Evolutionary conservation across 2,329 filamentous ascomycete species (phyloP), one percentile per base, ranked within the genome.

Genomic region (Colletotrichum kahawae): DNA sequence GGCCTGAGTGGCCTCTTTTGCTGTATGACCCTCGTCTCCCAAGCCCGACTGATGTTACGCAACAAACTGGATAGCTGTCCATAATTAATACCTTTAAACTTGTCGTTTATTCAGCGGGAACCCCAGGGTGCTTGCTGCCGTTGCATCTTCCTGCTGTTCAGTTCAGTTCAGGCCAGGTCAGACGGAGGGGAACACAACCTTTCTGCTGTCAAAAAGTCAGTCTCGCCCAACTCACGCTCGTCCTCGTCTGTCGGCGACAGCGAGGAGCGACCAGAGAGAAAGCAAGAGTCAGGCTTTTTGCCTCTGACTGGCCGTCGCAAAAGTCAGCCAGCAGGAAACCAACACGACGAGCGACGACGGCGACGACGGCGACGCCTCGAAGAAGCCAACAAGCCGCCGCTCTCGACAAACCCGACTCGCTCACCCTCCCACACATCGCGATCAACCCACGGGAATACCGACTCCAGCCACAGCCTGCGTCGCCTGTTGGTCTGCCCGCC

Each of bases 21-120:
- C 34, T 36, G 21, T 21, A n/a, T 48, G 24, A 51, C 38, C 43
- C 63, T 66, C 63, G 63, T 34, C 38, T 66, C 43, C 43, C 27
- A 31, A 31, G 21, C 27, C 43, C 54, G 68, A 64, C 48, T 43
- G 62, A 29, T 51, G 43, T 38, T 63, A 33, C 24, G 62, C 31
- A 24, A 38, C 43, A 48, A 48, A 48, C 43, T 48, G 43, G 43
- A 48, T 48, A 48, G 43, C 16, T 27, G 54, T 56, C 60, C 69
- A 63, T 72, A 59, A 65, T 75, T 54, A 51, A 59, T 48, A 64
- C 57, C 63, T 62, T 75, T 68, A 27, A 59, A 63, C 18, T 64
- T 43, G 48, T 71, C 68, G 56, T 67, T 67, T 73, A 73, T 64
- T 68, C 69, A 36, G 64, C 69, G 64, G 57, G 69, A 68, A 68